These are phyloP conservation scores for Flaveria trinervia DNA, from an alignment of 129 eudicot species.

Conservation along the genomic window DNA sequence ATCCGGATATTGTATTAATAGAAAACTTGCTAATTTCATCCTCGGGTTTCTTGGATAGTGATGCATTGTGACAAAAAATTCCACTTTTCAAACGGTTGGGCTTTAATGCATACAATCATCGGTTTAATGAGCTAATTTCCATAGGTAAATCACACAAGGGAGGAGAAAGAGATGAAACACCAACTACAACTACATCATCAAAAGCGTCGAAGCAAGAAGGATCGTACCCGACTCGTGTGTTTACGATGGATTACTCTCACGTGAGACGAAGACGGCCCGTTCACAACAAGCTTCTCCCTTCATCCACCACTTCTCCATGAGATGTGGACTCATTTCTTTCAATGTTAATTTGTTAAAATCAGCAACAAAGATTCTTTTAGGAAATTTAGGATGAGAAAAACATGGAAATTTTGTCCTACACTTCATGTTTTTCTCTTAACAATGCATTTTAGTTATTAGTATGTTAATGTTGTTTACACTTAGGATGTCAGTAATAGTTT, in stretches of 20 bases:
- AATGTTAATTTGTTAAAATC: not conserved
- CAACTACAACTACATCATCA: not conserved
- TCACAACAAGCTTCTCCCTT: constrained; percentile 29
- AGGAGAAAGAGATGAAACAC: not conserved
- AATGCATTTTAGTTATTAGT: not conserved
- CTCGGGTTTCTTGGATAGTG: too few species aligned
- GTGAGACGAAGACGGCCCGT: constrained; percentile 26
- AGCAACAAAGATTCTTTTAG: constrained; percentile 8
- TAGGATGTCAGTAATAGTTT: not conserved
- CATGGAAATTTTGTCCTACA: constrained; percentile 6
- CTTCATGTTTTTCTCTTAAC: constrained; percentile 5
- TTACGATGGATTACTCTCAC: constrained; percentile 23
- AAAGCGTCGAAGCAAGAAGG: constrained; percentile 18
- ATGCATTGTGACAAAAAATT: too few species aligned
- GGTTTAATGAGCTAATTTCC: not conserved
- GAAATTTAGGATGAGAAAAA: constrained; percentile 4
- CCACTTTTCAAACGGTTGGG: too few species aligned
- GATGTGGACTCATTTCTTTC: not conserved
- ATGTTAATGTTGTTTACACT: not conserved
- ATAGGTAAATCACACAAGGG: constrained; percentile 10
- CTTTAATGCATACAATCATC: not conserved
- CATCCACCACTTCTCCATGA: constrained; percentile 25
- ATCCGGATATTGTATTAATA: not conserved
- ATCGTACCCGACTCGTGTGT: not conserved
- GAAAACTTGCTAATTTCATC: not conserved